Conservation (phyloP, 139 green algal genomes). For the Picochlorum sp. region DNA sequence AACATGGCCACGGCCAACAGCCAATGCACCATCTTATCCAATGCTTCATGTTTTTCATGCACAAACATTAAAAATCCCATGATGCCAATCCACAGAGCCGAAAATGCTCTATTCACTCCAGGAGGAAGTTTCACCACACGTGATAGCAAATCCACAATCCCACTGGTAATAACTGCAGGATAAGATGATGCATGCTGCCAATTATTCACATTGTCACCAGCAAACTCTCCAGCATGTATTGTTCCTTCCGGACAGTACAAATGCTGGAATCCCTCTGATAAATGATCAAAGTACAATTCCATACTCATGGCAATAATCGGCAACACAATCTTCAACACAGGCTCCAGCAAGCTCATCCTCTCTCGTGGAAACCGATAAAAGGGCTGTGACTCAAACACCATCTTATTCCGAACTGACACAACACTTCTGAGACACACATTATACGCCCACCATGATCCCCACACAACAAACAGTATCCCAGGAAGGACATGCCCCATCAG, state of each 20-base stretch:
- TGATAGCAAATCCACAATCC: constrained; percentile 27
- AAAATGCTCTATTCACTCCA: constrained; percentile 18
- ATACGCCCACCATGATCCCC: constrained; percentile 22
- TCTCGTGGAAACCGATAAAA: constrained; percentile 13
- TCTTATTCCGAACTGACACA: not conserved
- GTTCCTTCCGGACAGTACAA: constrained; percentile 27
- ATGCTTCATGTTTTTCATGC: constrained; percentile 30
- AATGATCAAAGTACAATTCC: constrained; percentile 26
- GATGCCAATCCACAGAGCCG: constrained; percentile 17
- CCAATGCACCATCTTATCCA: constrained; percentile 34
- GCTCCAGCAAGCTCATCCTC: constrained; percentile 11
- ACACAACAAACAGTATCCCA: constrained; percentile 13
- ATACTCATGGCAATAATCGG: constrained; percentile 12
- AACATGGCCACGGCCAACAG: constrained; percentile 35
- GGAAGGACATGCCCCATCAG: constrained; percentile 20
- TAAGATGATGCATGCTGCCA: constrained; percentile 38
- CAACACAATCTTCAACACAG: constrained; percentile 17
- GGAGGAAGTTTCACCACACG: constrained; percentile 8
- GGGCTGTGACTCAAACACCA: constrained; percentile 1
- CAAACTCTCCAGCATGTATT: constrained; percentile 20
- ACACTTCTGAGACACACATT: constrained; percentile 3
- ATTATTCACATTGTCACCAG: constrained; percentile 28
- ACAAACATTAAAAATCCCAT: constrained; percentile 30
- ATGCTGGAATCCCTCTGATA: constrained; percentile 4
- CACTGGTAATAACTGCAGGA: constrained; percentile 23